Evolutionary conservation across 257 asterid genomes (phyloP), one percentile per base, ranked within the genome.

Genomic region (Solanum rostratum): DNA sequence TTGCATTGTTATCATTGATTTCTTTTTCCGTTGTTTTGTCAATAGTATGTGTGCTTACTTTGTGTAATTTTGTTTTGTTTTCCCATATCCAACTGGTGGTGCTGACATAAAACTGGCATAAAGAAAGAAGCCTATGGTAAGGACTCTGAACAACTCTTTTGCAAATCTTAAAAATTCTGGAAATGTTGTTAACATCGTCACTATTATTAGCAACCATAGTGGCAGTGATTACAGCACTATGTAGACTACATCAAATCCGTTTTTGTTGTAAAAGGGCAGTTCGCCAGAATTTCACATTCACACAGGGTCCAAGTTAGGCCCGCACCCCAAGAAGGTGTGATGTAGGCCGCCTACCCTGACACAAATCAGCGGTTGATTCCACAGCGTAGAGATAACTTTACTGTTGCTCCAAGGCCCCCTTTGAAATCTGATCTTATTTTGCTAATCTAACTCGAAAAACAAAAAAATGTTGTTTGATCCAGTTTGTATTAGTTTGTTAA

Each of bases 111-210:
- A 87, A 81, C 90, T 10, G 88, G 87, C 83, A 18, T 91, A 93
- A 94, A 97, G 99, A 94, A 95, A 97, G 99, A 97, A 92, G 85
- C 84, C 78, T 95, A 97, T 85, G 99, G 99, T 97, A 91, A 89
- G 98, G 89, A 39, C 74, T 80, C 81, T 71, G 52, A 30, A 22
- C 81, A 62, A 49, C 62, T 18, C 46, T 66, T 63, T 2, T n/a
- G 73, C n/a, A 63, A 63, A 63, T 29, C 11, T 63, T 15, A 1
- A 41, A 33, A 5, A 66, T 66, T 66, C 49, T 33, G 5, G 4
- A 33, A 3, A 30, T 33, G 74, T 16, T 3, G 6, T 69, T 4
- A 19, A 37, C 50, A 69, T 69, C 79, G 2, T 69, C 79, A 70
- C 39, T 6, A 37, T 18, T 19, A 39, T 70, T 69, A 37, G 1